Base-by-base conservation (phyloP, 2,329 filamentous ascomycete genomes). In the Diaporthe citri region DNA sequence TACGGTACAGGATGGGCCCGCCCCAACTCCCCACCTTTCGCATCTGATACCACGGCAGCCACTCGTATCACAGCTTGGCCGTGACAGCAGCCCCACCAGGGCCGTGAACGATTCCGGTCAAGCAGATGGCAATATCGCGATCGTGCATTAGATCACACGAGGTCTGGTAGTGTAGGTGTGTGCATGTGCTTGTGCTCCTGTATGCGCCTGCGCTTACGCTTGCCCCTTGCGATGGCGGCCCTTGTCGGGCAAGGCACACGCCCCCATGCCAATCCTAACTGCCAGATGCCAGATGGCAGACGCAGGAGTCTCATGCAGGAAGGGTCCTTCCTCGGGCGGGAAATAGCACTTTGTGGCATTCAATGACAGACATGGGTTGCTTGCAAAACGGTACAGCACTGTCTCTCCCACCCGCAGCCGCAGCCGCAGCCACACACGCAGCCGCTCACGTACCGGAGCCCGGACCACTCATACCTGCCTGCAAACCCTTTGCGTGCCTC, bases 101-200 rank as follows among this genome's bases (percentile, higher is more conserved):
- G 34, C 28, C 15, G 64, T 69, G 64, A 55, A 41, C 46, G 64
- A 69, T 69, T 69, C 34, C 48, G 22, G 48, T 41, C n/a, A 36
- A 69, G 64, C 64, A 69, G 64, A 41, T 69, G 64, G 48, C 17
- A 41, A 69, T 69, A 69, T 55, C 64, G 64, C 64, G 64, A 69
- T 69, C 64, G 64, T 69, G 64, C 64, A 55, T 69, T 55, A 55
- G 64, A 69, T 41, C 46, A 55, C 64, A 41, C 64, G n/a, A 69
- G 22, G 36, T 15, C 8, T 20, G 64, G 34, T 39, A 51, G 48
- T n/a, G 34, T 39, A 51, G 48, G 48, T 25, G 64, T 52, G 31
- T 52, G 46, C 46, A 52, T 67, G 43, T 25, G 62, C 64, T 28
- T 69, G 48, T 69, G 64, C 64, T 48, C 25, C 28, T 51, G 46